Conservation (phyloP, 495 filamentous ascomycete genomes). For the Corynascus novoguineensis region DNA sequence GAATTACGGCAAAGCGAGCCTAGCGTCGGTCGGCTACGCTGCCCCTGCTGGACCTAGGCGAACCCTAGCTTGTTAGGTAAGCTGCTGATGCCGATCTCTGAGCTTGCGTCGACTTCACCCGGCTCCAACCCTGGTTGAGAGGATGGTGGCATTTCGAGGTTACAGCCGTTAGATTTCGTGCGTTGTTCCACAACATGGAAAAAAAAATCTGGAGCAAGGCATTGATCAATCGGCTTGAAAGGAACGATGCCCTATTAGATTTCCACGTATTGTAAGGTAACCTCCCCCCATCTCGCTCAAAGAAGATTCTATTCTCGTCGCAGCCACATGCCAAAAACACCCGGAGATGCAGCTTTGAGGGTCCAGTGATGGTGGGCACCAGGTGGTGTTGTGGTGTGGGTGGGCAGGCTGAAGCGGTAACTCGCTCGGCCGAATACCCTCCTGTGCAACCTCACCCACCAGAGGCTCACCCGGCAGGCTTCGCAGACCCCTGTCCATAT, state of each 20-base stretch:
- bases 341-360: slow-evolving; percentile 1
- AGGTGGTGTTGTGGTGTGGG: neutral
- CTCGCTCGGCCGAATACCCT: slow-evolving; percentile 23
- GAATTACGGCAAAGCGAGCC: slow-evolving; percentile 32
- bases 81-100: neutral
- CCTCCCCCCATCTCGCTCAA: too few relatives aligned
- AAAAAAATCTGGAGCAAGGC: slow-evolving; percentile 1
- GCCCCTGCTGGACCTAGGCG: slow-evolving; percentile 7
- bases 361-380: neutral
- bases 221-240: slow-evolving; percentile 2
- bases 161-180: slow-evolving; percentile 12
- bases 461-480: neutral
- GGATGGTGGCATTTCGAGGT: slow-evolving; percentile 1
- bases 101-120: neutral
- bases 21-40: slow-evolving; percentile 11
- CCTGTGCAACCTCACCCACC: too few relatives aligned
- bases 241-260: too few relatives aligned
- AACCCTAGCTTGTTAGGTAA: too few relatives aligned
- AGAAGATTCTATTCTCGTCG: too few relatives aligned
- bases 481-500: neutral
- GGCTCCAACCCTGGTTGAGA: neutral
- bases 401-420: slow-evolving; percentile 12
- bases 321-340: slow-evolving; percentile 6
- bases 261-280: too few relatives aligned
- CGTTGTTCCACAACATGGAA: neutral